Percentiles rank a stretch among this genome's conserved stretches.
Evolutionary conservation across 768 basidiomycete genomes (phyloP).

Genomic region (Mrakia blollopis): DNA sequence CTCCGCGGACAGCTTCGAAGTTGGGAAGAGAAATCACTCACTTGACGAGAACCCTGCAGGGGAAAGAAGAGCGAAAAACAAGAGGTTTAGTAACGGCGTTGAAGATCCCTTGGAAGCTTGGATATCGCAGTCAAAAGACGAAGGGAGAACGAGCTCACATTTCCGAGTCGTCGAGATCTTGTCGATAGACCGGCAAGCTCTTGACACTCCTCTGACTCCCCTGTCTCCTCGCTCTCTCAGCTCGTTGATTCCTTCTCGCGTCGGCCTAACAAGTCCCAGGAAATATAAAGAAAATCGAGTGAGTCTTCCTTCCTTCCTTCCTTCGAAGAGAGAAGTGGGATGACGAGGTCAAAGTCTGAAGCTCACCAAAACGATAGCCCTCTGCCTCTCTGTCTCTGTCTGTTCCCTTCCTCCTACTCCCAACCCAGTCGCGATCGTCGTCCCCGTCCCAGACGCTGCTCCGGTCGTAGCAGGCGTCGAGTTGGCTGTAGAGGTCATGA

Average conservation of each 20-base stretch:
- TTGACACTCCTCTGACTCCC: constrained; percentile 16
- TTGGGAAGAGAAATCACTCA: constrained; percentile 5
- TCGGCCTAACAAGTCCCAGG: neutral
- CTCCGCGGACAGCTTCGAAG: neutral
- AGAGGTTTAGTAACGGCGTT: neutral
- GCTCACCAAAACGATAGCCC: neutral
- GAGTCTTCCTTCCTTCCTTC: neutral
- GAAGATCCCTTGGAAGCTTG: neutral
- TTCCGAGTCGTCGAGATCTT: neutral
- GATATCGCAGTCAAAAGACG: neutral
- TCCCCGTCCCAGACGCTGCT: neutral
- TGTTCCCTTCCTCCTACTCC: constrained; percentile 10
- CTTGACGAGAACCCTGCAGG: constrained; percentile 18
- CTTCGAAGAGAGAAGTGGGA: neutral
- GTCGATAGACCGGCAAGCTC: neutral
- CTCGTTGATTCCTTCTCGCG: constrained; percentile 11
- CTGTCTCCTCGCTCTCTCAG: constrained; percentile 3
- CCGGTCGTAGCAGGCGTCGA: neutral
- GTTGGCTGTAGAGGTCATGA: neutral
- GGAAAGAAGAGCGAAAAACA: neutral
- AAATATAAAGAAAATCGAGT: neutral
- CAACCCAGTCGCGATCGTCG: neutral
- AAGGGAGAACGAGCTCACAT: neutral
- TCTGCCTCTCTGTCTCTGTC: constrained; percentile 2
- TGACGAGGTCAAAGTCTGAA: neutral